Evolutionary conservation across 164 flowering plant genomes (phyloP), one percentile per base, ranked within the genome.

Genomic region (Berberis thunbergii): DNA sequence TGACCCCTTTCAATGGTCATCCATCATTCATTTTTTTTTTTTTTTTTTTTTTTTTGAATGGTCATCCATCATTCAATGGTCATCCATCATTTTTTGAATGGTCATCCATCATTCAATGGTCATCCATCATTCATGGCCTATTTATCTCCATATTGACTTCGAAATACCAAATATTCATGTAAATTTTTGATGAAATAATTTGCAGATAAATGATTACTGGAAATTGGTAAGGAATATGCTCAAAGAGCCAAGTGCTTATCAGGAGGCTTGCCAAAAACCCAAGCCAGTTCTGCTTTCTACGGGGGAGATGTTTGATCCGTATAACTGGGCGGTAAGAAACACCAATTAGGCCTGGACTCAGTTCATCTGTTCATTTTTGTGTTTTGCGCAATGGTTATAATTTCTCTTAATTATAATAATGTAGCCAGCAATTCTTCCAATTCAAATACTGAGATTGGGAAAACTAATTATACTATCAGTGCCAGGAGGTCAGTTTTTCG

Each of bases 361-460:
- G 49, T 46, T 4, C 49, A 4, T 46, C 49, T 26, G 49, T 8
- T 46, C 8, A 8, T 46, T 46, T 46, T 46, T 46, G 49, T 46
- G 6, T 52, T 52, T 1, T 50, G 10, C 8, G 12, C 12, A 4
- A 4, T 11, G 54, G n/a, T 40, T 40, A 8, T 7, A 57, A 41
- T 40, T 39, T 9, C 43, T 57, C 3, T 57, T n/a, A 52, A 48
- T 46, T 26, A 42, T 2, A 41, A 49, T 40, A 38, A 42, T 74
- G 70, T 84, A 86, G 88, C 91, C 88, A 3, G 76, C 91, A 7
- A 68, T 86, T 63, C 82, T 83, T 62, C 91, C 88, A 1, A 82
- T 86, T 65, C 91, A 86, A 70, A 86, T 86, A 1, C 67, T 86
- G 42, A 74, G 87, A 68, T 54, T 86, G 60, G 91, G 91, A 10